These are phyloP conservation scores for Penicillium sp. DNA, from an alignment of 2,329 filamentous ascomycete species.

Conservation along the genomic window DNA sequence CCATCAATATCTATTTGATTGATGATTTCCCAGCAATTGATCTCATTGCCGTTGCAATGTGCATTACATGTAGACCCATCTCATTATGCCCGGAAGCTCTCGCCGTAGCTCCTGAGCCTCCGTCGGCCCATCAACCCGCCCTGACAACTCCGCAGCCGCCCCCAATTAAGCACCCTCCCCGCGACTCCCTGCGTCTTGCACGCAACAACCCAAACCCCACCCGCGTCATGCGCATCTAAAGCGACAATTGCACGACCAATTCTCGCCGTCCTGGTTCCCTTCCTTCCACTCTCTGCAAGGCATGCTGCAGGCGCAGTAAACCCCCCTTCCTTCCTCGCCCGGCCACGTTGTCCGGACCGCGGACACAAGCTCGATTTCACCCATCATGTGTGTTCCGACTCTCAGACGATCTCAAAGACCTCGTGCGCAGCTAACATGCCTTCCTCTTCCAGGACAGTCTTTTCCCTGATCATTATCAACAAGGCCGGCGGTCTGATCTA, in stretches of 20 bases:
- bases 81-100: not conserved
- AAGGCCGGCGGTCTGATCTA: conserved; percentile 97
- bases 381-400: conserved; percentile 28
- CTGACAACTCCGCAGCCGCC: not conserved
- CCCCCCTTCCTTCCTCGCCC: conserved; percentile 10
- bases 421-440: conserved; percentile 13
- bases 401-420: not conserved
- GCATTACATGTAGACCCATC: too few relatives aligned
- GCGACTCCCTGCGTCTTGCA: conserved; percentile 3
- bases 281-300: not conserved
- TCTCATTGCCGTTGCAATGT: too few relatives aligned
- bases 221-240: not conserved
- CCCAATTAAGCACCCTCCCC: not conserved
- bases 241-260: not conserved
- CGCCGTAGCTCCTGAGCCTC: not conserved
- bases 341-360: conserved; percentile 15
- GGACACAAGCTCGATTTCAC: conserved; percentile 2
- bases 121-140: not conserved
- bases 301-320: conserved; percentile 19
- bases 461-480: conserved; percentile 96
- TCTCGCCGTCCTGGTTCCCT: not conserved
- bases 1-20: too few relatives aligned
- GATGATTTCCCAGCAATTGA: too few relatives aligned
- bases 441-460: conserved; percentile 75
- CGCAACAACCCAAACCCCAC: not conserved